These are phyloP conservation scores for Acephala macrosclerotiorum DNA, from an alignment of 2,329 filamentous ascomycete genomes.

Conservation along the genomic window DNA sequence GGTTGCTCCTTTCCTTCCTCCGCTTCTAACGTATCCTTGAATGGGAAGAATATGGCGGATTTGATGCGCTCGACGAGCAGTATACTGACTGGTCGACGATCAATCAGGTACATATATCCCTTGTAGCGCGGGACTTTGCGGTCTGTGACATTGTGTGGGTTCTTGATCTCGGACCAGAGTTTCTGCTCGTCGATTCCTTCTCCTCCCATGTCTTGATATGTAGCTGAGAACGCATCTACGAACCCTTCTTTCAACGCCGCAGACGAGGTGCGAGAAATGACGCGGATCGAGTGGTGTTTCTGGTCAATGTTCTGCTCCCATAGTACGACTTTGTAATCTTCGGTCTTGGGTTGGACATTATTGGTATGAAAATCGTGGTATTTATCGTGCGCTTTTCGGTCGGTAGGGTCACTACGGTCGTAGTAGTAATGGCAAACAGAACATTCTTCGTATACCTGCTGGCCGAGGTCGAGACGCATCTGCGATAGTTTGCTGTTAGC, in stretches of 20 bases:
- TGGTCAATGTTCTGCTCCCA: slow-evolving; percentile 12
- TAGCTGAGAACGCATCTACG: not conserved
- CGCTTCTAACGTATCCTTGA: not conserved
- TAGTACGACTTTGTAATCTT: slow-evolving; percentile 3
- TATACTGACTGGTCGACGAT: slow-evolving; percentile 23
- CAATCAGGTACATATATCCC: slow-evolving; percentile 34
- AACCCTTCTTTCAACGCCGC: not conserved
- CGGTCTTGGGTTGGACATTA: slow-evolving; percentile 8
- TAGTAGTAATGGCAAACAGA: slow-evolving; percentile 31
- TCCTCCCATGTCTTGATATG: slow-evolving; percentile 4
- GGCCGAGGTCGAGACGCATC: slow-evolving; percentile 30
- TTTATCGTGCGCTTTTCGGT: slow-evolving; percentile 24
- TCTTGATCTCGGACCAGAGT: slow-evolving; percentile 15
- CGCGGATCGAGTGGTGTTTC: not conserved
- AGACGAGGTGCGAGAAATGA: slow-evolving; percentile 1
- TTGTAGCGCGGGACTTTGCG: slow-evolving; percentile 29
- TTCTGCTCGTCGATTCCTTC: not conserved
- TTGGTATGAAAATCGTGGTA: slow-evolving; percentile 13
- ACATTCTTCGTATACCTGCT: slow-evolving; percentile 22
- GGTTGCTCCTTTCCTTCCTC: slow-evolving; percentile 5
- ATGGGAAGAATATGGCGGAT: slow-evolving; percentile 5
- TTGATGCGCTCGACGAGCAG: slow-evolving; percentile 30
- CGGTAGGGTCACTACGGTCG: slow-evolving; percentile 20
- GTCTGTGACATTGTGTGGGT: slow-evolving; percentile 4
- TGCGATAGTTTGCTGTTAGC: slow-evolving; percentile 9